Evolutionary conservation across 148 eudicot genomes (phyloP).

Genomic region (Fagopyrum homotropicum): DNA sequence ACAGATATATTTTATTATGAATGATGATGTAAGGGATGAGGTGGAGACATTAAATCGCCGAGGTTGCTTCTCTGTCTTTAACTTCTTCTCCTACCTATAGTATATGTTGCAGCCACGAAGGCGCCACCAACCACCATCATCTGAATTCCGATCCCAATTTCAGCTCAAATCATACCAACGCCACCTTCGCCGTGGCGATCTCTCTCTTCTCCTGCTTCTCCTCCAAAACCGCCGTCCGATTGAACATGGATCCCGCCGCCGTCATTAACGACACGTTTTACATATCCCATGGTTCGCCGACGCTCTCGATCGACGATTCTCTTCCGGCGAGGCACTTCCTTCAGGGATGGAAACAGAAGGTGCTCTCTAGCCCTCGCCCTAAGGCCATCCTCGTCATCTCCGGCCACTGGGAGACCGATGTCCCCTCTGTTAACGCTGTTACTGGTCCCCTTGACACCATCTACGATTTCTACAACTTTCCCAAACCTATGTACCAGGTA

Average conservation of each 20-base stretch:
- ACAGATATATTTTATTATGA: background rate
- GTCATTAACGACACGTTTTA: conserved; percentile 33
- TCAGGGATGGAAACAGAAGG: conserved; percentile 33
- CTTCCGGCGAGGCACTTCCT: conserved; percentile 58
- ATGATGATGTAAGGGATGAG: background rate
- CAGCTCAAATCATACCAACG: background rate
- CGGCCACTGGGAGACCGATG: conserved; percentile 68
- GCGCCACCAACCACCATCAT: background rate
- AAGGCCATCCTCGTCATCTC: conserved; percentile 50
- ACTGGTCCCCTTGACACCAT: conserved; percentile 43
- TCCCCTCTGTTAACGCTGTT: conserved; percentile 48
- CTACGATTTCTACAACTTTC: conserved; percentile 67
- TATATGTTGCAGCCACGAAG: background rate
- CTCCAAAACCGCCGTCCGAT: background rate
- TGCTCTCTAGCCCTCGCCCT: conserved; percentile 26
- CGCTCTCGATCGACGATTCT: conserved; percentile 55
- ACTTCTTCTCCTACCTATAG: background rate
- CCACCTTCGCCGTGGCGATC: conserved; percentile 6
- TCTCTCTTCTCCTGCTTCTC: background rate
- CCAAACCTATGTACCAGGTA: conserved; percentile 66
- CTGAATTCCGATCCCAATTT: background rate
- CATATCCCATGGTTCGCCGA: conserved; percentile 74
- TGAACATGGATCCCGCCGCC: background rate
- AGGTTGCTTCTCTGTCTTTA: background rate
- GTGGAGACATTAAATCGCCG: background rate